phyloP scores from a whole-genome alignment of 352 stramenopile species.

The Phytophthora pisi region DNA sequence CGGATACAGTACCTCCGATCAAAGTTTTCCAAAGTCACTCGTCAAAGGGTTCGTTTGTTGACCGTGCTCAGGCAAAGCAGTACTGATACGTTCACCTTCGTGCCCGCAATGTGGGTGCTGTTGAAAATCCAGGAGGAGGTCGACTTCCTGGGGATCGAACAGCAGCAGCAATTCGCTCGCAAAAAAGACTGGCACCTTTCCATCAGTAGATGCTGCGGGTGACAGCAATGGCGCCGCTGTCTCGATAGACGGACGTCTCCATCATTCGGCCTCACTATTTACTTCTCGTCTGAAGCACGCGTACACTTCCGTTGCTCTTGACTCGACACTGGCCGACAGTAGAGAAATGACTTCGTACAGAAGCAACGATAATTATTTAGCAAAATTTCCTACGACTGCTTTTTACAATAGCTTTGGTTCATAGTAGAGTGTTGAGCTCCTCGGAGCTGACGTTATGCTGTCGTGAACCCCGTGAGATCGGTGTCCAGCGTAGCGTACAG shows the following conservation, averaged over 20 bases:
- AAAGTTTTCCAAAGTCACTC: background rate
- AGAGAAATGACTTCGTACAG: background rate
- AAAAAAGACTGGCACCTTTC: background rate
- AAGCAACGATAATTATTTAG: slow-evolving; percentile 10
- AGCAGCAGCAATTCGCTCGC: background rate
- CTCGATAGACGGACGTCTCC: no score
- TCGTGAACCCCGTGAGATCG: slow-evolving; percentile 77
- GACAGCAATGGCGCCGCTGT: no score
- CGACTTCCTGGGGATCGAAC: background rate
- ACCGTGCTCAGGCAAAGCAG: background rate
- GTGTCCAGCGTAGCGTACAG: slow-evolving; percentile 68
- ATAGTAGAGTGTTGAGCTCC: background rate
- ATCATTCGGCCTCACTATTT: no score
- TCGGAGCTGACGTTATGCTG: slow-evolving; percentile 35
- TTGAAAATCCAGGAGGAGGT: background rate
- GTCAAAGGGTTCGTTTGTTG: background rate
- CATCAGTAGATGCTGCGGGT: no score
- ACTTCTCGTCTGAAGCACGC: no score
- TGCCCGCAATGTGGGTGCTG: background rate
- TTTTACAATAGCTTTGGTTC: slow-evolving; percentile 11
- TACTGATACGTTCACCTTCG: background rate
- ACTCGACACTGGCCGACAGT: no score
- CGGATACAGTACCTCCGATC: background rate
- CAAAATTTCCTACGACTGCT: slow-evolving; percentile 3
- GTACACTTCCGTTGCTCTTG: no score